Conservation (phyloP, 441 rosid genomes). For the Pelargonium exstipulatum region DNA sequence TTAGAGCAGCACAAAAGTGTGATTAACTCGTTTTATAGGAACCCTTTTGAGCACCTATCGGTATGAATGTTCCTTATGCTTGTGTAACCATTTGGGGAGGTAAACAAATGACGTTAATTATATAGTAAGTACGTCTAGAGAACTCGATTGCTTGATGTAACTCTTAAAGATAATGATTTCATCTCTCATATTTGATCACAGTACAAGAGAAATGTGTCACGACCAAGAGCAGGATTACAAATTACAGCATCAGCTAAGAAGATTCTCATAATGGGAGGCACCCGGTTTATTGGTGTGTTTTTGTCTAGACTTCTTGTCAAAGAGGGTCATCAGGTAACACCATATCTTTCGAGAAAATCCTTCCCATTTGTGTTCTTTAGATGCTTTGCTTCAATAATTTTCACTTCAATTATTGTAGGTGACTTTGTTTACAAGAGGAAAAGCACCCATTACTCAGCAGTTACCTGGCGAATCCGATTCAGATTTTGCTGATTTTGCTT, state of each 20-base stretch:
- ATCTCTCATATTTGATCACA: constrained; percentile 29
- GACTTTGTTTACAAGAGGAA: constrained; percentile 89
- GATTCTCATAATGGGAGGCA: constrained; percentile 88
- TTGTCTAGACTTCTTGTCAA: constrained; percentile 80
- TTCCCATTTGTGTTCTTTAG: neutral
- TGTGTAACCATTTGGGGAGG: too few species aligned
- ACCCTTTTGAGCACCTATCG: neutral
- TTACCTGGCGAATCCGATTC: constrained; percentile 84
- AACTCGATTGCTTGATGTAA: neutral
- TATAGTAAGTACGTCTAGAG: neutral
- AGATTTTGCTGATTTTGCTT: constrained; percentile 74
- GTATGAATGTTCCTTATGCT: neutral
- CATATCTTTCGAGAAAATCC: neutral
- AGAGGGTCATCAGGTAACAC: constrained; percentile 76
- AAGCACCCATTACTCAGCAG: constrained; percentile 75
- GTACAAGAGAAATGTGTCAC: constrained; percentile 62
- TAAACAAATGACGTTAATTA: too few species aligned
- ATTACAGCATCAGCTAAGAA: constrained; percentile 71
- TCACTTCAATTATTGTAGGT: constrained; percentile 45
- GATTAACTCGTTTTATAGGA: neutral
- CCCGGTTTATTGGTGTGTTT: constrained; percentile 74
- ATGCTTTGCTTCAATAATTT: neutral
- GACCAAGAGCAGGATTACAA: constrained; percentile 55
- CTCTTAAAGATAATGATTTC: neutral
- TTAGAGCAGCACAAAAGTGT: too few species aligned